These are phyloP conservation scores for Blastocystis sp. DNA, from an alignment of 352 stramenopile genomes.

Conservation along the genomic window DNA sequence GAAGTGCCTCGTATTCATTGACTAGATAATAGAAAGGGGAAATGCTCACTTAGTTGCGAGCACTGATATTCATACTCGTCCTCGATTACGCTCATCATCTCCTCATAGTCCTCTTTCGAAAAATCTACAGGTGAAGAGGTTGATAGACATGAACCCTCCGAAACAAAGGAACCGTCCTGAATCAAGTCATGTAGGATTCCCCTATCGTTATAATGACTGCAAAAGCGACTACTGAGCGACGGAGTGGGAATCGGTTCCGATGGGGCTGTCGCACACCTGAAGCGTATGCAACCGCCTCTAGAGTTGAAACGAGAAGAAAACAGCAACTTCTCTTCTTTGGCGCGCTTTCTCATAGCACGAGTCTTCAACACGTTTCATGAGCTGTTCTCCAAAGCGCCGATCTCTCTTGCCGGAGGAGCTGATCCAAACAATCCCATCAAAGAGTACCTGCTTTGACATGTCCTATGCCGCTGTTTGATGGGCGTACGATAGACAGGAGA, in stretches of 20 bases:
- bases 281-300: background rate
- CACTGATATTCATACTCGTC: constrained; percentile 47
- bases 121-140: background rate
- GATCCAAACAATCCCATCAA: too few relatives aligned
- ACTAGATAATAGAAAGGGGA: background rate
- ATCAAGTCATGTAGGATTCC: constrained; percentile 28
- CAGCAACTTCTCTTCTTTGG: background rate
- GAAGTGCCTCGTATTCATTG: constrained; percentile 3
- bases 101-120: constrained; percentile 17
- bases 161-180: constrained; percentile 3
- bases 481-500: background rate
- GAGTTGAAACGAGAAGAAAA: background rate
- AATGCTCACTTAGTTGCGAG: background rate
- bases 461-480: background rate
- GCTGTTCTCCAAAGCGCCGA: background rate
- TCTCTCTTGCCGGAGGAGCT: too few relatives aligned
- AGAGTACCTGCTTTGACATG: too few relatives aligned
- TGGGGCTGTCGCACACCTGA: background rate
- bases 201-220: background rate
- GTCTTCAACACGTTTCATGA: constrained; percentile 1
- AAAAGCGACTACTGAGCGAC: constrained; percentile 12
- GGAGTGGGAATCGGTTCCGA: background rate
- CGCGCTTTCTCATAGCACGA: background rate
- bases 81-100: background rate
- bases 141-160: background rate